Conservation (phyloP, 371 early-diverging fungal genomes). For the Batkoa obscura region DNA sequence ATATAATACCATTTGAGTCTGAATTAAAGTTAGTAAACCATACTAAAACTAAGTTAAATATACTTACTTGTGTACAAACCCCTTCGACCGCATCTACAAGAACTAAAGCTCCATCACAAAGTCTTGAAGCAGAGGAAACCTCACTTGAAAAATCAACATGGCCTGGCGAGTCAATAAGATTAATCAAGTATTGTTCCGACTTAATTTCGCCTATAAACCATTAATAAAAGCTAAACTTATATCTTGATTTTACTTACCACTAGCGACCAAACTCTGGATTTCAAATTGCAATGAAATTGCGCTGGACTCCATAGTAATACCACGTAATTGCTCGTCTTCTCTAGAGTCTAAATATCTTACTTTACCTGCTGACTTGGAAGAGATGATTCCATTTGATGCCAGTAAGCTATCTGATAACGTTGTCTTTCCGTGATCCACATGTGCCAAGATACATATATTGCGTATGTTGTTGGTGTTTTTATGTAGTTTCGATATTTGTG, state of each 20-base stretch:
- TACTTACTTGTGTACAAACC: slow-evolving; percentile 82
- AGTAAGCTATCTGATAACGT: slow-evolving; percentile 96
- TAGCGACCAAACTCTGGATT: slow-evolving; percentile 15
- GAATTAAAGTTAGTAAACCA: not conserved
- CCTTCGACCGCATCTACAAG: slow-evolving; percentile 98
- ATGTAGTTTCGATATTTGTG: too few species aligned
- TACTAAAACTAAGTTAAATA: slow-evolving; percentile 7
- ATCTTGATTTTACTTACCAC: too few species aligned
- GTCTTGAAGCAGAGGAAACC: slow-evolving; percentile 86
- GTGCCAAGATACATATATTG: slow-evolving; percentile 94
- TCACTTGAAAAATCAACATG: slow-evolving; percentile 99
- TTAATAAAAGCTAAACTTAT: too few species aligned
- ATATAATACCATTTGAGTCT: slow-evolving; percentile 85
- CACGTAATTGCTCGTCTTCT: slow-evolving; percentile 97
- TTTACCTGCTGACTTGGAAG: slow-evolving; percentile 89
- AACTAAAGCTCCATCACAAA: slow-evolving; percentile 94
- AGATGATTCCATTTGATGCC: slow-evolving; percentile 95
- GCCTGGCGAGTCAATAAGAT: slow-evolving; percentile 99
- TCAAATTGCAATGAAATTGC: slow-evolving; percentile 85
- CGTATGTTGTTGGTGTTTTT: slow-evolving; percentile 46
- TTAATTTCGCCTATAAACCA: too few species aligned
- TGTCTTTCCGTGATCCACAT: slow-evolving; percentile 99
- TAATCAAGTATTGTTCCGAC: slow-evolving; percentile 75
- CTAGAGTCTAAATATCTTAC: slow-evolving; percentile 97
- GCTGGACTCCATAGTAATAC: slow-evolving; percentile 99